These are phyloP conservation scores for Hypsizygus marmoreus DNA, from an alignment of 768 basidiomycete genomes.

Conservation along the genomic window DNA sequence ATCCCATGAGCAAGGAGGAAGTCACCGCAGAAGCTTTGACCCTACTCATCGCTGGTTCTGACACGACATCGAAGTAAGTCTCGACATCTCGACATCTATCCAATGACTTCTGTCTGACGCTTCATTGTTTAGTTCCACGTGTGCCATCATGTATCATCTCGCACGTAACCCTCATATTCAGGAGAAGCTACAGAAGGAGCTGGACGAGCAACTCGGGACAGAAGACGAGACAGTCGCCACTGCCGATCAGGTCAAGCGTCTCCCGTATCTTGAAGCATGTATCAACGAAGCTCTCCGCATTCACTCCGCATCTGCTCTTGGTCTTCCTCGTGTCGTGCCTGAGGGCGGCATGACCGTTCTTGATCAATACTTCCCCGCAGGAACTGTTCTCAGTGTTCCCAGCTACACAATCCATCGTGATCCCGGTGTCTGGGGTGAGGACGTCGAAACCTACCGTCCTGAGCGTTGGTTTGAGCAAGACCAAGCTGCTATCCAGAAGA, in stretches of 20 bases:
- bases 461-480: constrained; percentile 86
- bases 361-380: constrained; percentile 66
- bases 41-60: constrained; percentile 85
- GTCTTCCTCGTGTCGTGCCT: constrained; percentile 79
- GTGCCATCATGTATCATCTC: constrained; percentile 86
- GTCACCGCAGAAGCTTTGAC: constrained; percentile 88
- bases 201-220: constrained; percentile 59
- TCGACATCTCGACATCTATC: not conserved
- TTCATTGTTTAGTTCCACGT: constrained; percentile 64
- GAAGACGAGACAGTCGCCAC: constrained; percentile 64
- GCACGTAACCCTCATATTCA: constrained; percentile 67
- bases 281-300: constrained; percentile 85
- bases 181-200: constrained; percentile 72
- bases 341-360: constrained; percentile 67
- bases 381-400: constrained; percentile 79
- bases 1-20: constrained; percentile 79
- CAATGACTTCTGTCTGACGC: not conserved
- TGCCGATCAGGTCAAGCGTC: constrained; percentile 67
- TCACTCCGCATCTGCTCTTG: constrained; percentile 83
- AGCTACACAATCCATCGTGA: constrained; percentile 85
- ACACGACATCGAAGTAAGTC: constrained; percentile 89
- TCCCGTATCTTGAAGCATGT: constrained; percentile 83
- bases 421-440: constrained; percentile 71
- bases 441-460: constrained; percentile 72
- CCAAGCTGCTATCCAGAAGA: constrained; percentile 57